Percentiles rank a stretch among this genome's conserved stretches.
Conservation (phyloP, 139 green algal genomes). For the Micromonas pusilla region DNA sequence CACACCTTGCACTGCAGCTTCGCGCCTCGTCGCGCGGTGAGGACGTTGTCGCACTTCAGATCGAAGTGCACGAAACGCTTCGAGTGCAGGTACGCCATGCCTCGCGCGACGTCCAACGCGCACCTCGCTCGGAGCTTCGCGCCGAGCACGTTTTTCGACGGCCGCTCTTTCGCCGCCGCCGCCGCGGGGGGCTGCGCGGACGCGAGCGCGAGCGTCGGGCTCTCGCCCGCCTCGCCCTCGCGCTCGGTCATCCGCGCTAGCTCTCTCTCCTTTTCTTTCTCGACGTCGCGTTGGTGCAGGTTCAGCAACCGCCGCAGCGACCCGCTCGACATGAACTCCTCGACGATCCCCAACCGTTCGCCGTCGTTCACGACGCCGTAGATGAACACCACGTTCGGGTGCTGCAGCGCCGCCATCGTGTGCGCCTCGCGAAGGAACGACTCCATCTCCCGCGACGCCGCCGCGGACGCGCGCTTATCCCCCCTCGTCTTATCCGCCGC, state of each 20-base stretch:
- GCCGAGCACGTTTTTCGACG: too few relatives aligned
- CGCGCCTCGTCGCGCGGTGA: conserved; percentile 53
- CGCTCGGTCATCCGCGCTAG: background rate
- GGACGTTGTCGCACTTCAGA: conserved; percentile 88
- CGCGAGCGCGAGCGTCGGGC: conserved; percentile 59
- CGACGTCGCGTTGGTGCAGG: too few relatives aligned
- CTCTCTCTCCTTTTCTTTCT: background rate
- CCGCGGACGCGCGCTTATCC: background rate
- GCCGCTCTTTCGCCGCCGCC: conserved; percentile 13
- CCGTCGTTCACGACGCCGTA: conserved; percentile 67
- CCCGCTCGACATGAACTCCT: conserved; percentile 30
- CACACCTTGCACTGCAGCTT: conserved; percentile 46
- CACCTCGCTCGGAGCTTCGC: conserved; percentile 53
- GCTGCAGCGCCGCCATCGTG: conserved; percentile 71
- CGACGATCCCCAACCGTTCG: conserved; percentile 1
- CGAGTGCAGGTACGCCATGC: conserved; percentile 84
- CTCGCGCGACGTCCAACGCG: conserved; percentile 66
- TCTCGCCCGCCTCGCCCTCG: conserved; percentile 69
- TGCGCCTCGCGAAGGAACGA: conserved; percentile 75
- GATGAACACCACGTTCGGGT: conserved; percentile 89
- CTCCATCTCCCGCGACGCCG: conserved; percentile 9
- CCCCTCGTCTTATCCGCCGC: background rate
- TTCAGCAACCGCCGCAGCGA: background rate
- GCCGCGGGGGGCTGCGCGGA: background rate
- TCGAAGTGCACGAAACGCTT: conserved; percentile 89